phyloP scores from a whole-genome alignment of 768 basidiomycete species.

The Jaapia argillacea region DNA sequence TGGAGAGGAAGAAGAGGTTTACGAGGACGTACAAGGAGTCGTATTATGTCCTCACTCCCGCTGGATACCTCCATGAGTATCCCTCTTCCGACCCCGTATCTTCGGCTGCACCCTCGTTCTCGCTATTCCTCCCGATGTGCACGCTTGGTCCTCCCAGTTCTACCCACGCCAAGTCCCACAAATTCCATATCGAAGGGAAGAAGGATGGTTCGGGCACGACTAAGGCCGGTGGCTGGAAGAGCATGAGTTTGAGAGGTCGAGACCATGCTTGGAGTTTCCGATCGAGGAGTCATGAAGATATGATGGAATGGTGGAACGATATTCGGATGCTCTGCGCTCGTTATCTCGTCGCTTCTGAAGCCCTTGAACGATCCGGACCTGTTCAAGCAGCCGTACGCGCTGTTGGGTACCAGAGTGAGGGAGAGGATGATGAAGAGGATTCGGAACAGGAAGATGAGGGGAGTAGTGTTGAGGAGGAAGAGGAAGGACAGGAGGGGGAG shows the following conservation, averaged over 20 bases:
- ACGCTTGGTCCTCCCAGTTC: slow-evolving; percentile 88
- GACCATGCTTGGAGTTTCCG: slow-evolving; percentile 85
- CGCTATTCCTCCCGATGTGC: slow-evolving; percentile 88
- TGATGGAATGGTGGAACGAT: slow-evolving; percentile 99
- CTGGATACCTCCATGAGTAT: slow-evolving; percentile 95
- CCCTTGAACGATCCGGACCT: slow-evolving; percentile 86
- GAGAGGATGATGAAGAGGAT: slow-evolving; percentile 45
- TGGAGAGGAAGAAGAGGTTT: slow-evolving; percentile 95
- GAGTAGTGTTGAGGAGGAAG: slow-evolving; percentile 43
- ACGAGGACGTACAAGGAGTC: slow-evolving; percentile 78
- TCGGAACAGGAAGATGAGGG: slow-evolving; percentile 52
- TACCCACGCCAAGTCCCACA: slow-evolving; percentile 63
- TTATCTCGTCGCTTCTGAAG: slow-evolving; percentile 90
- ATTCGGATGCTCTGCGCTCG: slow-evolving; percentile 86
- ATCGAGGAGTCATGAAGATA: slow-evolving; percentile 82
- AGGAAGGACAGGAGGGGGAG: slow-evolving; percentile 37
- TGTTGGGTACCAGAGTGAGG: slow-evolving; percentile 83
- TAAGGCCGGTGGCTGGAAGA: slow-evolving; percentile 40
- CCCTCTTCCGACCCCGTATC: slow-evolving; percentile 59
- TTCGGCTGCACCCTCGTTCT: slow-evolving; percentile 60
- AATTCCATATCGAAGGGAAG: slow-evolving; percentile 94
- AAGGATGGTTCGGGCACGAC: slow-evolving; percentile 71
- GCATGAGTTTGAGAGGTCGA: slow-evolving; percentile 20
- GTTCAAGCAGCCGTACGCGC: slow-evolving; percentile 87
- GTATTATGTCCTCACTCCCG: slow-evolving; percentile 89